A percentile compares a stretch with the other conserved stretches of the same genome.
Evolutionary conservation across 805 yeast species (phyloP).

Genomic region (Wickerhamomyces rabaulensis): DNA sequence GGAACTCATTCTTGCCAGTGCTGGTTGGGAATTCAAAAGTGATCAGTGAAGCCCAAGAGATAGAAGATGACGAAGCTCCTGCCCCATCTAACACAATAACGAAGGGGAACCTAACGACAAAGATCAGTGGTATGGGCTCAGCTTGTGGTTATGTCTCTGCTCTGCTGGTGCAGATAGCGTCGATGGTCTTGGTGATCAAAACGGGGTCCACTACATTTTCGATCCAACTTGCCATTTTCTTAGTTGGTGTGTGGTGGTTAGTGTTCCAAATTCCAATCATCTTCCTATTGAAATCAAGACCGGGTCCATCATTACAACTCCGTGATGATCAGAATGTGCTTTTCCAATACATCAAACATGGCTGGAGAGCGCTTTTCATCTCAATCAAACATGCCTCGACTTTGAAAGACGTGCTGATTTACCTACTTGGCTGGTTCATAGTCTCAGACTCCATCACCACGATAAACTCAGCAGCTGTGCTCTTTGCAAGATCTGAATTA

Average conservation of each 20-base stretch:
- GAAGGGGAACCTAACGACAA: conserved; percentile 38
- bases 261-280: conserved; percentile 60
- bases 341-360: conserved; percentile 40
- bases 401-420: conserved; percentile 60
- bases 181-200: conserved; percentile 44
- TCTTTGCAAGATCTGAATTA: conserved; percentile 68
- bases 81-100: background rate
- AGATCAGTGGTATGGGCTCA: conserved; percentile 63
- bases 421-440: conserved; percentile 70
- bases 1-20: conserved; percentile 66
- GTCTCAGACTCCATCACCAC: conserved; percentile 73
- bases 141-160: conserved; percentile 71
- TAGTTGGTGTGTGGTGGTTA: conserved; percentile 78
- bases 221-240: conserved; percentile 51
- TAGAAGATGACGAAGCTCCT: conserved; percentile 4
- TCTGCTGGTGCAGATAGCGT: conserved; percentile 54
- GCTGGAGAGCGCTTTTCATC: conserved; percentile 54
- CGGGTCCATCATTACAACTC: conserved; percentile 31
- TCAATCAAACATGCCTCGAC: conserved; percentile 57
- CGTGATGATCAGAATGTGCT: conserved; percentile 12
- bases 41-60: conserved; percentile 9
- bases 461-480: conserved; percentile 71
- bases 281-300: conserved; percentile 40
- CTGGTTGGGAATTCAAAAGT: conserved; percentile 41
- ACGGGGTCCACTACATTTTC: conserved; percentile 36